A percentile compares a stretch with the other conserved stretches of the same genome.
phyloP scores from a whole-genome alignment of 1,284 basidiomycete species.

The Ganoderma leucocontextum region DNA sequence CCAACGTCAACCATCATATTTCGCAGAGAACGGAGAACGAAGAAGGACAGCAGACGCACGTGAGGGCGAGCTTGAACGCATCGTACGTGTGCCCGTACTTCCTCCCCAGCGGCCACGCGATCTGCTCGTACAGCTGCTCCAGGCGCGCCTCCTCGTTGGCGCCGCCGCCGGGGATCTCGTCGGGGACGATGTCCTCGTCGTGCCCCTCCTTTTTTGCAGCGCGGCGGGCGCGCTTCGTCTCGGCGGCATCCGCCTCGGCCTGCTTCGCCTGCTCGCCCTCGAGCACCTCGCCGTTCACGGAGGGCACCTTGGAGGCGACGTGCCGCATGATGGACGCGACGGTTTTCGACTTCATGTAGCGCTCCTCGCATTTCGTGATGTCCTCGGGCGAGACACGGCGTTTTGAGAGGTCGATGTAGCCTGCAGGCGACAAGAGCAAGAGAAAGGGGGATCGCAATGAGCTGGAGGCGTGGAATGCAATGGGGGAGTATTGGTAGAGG shows the following conservation, averaged over 20 bases:
- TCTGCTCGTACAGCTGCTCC: constrained; percentile 88
- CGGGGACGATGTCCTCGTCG: constrained; percentile 45
- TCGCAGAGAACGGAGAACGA: background rate
- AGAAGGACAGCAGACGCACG: constrained; percentile 60
- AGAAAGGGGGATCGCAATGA: background rate
- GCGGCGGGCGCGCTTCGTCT: constrained; percentile 52
- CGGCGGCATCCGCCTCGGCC: constrained; percentile 50
- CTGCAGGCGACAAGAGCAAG: constrained; percentile 48
- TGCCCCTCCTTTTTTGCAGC: constrained; percentile 54
- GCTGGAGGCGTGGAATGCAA: background rate
- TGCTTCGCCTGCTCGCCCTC: constrained; percentile 56
- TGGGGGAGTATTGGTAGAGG: background rate
- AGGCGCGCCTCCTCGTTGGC: constrained; percentile 78
- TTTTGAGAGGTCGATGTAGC: constrained; percentile 99
- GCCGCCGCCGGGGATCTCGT: constrained; percentile 49
- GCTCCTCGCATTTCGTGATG: constrained; percentile 98
- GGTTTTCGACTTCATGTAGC: constrained; percentile 97
- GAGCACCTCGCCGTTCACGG: constrained; percentile 47
- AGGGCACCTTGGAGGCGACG: constrained; percentile 87
- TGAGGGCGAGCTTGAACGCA: constrained; percentile 96
- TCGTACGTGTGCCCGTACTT: constrained; percentile 98
- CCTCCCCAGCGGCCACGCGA: constrained; percentile 93
- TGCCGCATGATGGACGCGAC: constrained; percentile 95
- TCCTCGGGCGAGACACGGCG: constrained; percentile 99
- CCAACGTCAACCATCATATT: constrained; percentile 7